These are phyloP conservation scores for Carallia brachiata DNA, from an alignment of 345 rosid species.

Conservation along the genomic window DNA sequence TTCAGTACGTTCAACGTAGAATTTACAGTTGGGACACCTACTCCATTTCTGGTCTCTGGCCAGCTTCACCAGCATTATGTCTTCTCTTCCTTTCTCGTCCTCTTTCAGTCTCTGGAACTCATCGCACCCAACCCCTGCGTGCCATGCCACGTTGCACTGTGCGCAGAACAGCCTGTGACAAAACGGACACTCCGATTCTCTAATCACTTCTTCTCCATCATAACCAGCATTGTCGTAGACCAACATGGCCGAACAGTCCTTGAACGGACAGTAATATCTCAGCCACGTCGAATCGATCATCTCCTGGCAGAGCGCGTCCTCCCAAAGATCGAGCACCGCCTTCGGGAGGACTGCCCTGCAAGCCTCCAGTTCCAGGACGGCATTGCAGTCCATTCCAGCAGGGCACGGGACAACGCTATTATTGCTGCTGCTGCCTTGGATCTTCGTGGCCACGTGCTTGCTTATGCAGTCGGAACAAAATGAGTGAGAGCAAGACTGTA, in stretches of 20 bases:
- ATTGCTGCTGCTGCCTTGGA: conserved; percentile 23
- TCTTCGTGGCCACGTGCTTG: conserved; percentile 41
- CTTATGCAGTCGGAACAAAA: conserved; percentile 53
- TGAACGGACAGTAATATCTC: conserved; percentile 65
- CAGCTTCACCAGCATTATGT: conserved; percentile 40
- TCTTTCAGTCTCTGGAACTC: conserved; percentile 30
- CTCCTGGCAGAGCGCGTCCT: conserved; percentile 41
- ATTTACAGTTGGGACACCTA: conserved; percentile 47
- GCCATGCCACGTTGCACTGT: conserved; percentile 42
- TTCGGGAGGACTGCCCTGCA: conserved; percentile 43
- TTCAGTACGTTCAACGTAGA: conserved; percentile 36
- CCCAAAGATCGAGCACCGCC: conserved; percentile 55
- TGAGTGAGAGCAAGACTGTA: conserved; percentile 40
- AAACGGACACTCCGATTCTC: conserved; percentile 59
- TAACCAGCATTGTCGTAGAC: conserved; percentile 21
- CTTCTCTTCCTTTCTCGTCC: conserved; percentile 44
- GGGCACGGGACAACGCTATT: conserved; percentile 46
- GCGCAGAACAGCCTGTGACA: conserved; percentile 62
- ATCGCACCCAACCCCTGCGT: conserved; percentile 34
- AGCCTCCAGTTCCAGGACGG: conserved; percentile 39
- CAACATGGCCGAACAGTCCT: conserved; percentile 62
- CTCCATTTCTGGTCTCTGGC: conserved; percentile 42
- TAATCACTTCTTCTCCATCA: conserved; percentile 18
- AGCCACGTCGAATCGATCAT: conserved; percentile 27
- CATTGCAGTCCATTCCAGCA: conserved; percentile 37